A percentile compares a stretch with the other conserved stretches of the same genome.
These are phyloP conservation scores for Epichloe bromicola DNA, from an alignment of 2,329 filamentous ascomycete genomes.

Conservation along the genomic window DNA sequence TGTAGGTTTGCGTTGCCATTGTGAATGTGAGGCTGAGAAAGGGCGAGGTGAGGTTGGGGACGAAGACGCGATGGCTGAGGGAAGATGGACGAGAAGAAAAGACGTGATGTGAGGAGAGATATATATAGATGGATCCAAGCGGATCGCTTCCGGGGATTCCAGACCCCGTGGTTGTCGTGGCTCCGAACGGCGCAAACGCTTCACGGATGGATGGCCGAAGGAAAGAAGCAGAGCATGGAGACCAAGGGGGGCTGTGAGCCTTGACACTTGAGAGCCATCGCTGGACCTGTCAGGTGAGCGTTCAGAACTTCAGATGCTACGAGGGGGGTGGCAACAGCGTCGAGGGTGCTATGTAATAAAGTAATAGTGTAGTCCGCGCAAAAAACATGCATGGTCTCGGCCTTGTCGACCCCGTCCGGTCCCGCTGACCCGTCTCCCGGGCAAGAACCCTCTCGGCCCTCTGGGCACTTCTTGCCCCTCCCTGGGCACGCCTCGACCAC, in stretches of 20 bases:
- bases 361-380: too few species aligned
- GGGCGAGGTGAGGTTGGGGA: neutral
- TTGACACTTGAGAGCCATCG: too few species aligned
- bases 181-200: neutral
- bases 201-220: neutral
- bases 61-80: neutral
- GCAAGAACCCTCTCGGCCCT: neutral
- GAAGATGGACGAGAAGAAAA: neutral
- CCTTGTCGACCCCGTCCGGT: too few species aligned
- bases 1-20: slow-evolving; percentile 3
- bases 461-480: too few species aligned
- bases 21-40: neutral
- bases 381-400: too few species aligned
- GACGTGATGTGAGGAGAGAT: neutral
- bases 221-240: neutral
- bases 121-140: neutral
- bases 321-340: too few species aligned
- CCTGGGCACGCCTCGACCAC: too few species aligned
- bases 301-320: too few species aligned
- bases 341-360: too few species aligned
- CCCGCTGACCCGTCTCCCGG: too few species aligned
- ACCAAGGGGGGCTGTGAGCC: too few species aligned
- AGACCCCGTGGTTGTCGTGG: neutral
- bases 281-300: neutral
- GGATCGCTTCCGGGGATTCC: neutral